Evolutionary conservation across 23 red algal species (phyloP).

Genomic region (Gracilaria gracilis): DNA sequence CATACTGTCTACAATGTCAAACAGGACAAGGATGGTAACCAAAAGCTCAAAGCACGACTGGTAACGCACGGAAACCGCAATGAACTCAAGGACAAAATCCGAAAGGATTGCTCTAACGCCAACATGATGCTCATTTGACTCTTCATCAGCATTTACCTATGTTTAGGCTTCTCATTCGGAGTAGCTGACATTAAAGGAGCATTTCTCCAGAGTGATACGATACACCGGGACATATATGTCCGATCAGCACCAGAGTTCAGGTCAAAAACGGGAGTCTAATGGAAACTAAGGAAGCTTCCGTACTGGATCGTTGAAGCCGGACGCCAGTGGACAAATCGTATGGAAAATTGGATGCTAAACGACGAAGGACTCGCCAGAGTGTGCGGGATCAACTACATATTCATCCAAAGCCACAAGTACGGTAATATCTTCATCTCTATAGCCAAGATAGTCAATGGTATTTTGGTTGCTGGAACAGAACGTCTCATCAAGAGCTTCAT

Average conservation of each 20-base stretch:
- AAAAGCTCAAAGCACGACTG: conserved; percentile 6
- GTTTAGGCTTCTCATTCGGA: too few relatives aligned
- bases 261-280: neutral
- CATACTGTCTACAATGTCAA: conserved; percentile 19
- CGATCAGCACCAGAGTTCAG: neutral
- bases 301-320: conserved; percentile 42
- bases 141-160: neutral
- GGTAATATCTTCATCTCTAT: conserved; percentile 9
- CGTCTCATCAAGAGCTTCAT: neutral
- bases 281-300: conserved; percentile 22
- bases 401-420: neutral
- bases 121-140: conserved; percentile 2
- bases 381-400: too few relatives aligned
- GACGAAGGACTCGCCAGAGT: neutral
- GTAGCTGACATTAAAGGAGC: conserved; percentile 25
- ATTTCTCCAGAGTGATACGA: conserved; percentile 6
- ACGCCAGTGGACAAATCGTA: neutral
- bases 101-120: conserved; percentile 33
- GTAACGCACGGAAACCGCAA: conserved; percentile 11
- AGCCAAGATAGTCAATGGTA: conserved; percentile 33
- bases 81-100: neutral
- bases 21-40: neutral
- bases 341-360: conserved; percentile 6
- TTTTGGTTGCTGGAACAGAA: neutral
- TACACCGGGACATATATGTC: conserved; percentile 26